Conservation (phyloP, 352 stramenopile genomes). For the Pythium scleroteichum region DNA sequence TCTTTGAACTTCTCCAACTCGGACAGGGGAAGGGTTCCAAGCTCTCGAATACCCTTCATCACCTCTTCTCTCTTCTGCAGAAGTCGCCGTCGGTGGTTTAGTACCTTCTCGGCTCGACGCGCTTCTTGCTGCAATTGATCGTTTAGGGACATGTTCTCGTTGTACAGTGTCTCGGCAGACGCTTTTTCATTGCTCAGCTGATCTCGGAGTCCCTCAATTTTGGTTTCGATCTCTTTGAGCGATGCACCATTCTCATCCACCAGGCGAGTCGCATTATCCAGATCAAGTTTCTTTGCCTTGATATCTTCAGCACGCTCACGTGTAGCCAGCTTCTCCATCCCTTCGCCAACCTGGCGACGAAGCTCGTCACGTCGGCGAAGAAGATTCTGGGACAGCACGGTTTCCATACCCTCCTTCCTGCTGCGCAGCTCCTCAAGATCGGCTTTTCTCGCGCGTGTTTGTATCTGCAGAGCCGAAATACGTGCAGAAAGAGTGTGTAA, state of each 20-base stretch:
- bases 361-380: conserved; percentile 82
- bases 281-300: conserved; percentile 91
- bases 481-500: conserved; percentile 64
- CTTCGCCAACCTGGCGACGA: conserved; percentile 53
- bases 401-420: conserved; percentile 88
- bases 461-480: conserved; percentile 78
- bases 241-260: conserved; percentile 65
- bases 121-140: conserved; percentile 87
- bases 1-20: conserved; percentile 93
- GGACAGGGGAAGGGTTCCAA: conserved; percentile 94
- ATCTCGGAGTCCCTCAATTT: conserved; percentile 55
- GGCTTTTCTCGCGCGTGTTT: conserved; percentile 84
- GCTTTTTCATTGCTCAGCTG: conserved; percentile 49
- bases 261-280: conserved; percentile 75
- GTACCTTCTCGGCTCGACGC: conserved; percentile 79
- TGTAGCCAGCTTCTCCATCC: conserved; percentile 54
- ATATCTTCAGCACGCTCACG: conserved; percentile 68
- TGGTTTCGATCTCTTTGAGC: conserved; percentile 65
- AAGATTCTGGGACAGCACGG: conserved; percentile 93
- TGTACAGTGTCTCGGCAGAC: conserved; percentile 49
- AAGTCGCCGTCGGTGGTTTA: conserved; percentile 76
- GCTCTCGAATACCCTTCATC: conserved; percentile 96
- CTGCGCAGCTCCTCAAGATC: conserved; percentile 88
- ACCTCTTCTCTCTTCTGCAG: conserved; percentile 93
- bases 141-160: conserved; percentile 58